These are phyloP conservation scores for Epichloe uncinata DNA, from an alignment of 2,329 filamentous ascomycete genomes.

Conservation along the genomic window DNA sequence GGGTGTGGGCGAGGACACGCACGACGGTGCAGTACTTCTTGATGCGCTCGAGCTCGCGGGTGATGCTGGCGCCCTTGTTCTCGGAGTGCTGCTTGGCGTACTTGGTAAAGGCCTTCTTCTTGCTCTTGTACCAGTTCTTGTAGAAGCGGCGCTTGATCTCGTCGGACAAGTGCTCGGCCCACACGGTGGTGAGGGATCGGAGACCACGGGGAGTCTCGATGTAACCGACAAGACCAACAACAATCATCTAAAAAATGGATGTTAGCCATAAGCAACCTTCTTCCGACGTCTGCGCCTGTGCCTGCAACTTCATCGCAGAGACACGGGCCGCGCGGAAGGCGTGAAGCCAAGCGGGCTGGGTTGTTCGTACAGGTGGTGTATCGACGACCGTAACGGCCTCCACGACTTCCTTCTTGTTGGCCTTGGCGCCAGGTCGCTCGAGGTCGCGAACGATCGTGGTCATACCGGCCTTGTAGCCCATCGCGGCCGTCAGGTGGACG, in stretches of 20 bases:
- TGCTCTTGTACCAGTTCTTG: slow-evolving; percentile 99
- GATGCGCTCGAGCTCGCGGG: slow-evolving; percentile 97
- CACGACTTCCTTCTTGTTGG: slow-evolving; percentile 97
- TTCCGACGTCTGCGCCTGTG: not conserved
- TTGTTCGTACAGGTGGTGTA: slow-evolving; percentile 89
- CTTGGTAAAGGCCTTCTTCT: slow-evolving; percentile 99
- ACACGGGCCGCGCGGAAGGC: not conserved
- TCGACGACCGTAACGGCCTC: slow-evolving; percentile 81
- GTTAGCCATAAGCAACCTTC: slow-evolving; percentile 52
- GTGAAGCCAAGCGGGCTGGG: slow-evolving; percentile 66
- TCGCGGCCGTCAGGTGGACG: slow-evolving; percentile 92
- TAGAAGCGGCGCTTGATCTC: slow-evolving; percentile 99
- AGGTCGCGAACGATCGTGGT: slow-evolving; percentile 98
- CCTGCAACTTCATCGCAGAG: not conserved
- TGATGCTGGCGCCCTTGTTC: slow-evolving; percentile 77
- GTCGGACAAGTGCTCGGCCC: slow-evolving; percentile 98
- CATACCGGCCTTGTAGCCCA: slow-evolving; percentile 99
- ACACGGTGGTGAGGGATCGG: slow-evolving; percentile 97
- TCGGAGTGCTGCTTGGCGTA: slow-evolving; percentile 99
- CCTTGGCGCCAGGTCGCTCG: slow-evolving; percentile 97
- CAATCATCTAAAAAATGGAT: slow-evolving; percentile 74
- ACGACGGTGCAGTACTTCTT: slow-evolving; percentile 99
- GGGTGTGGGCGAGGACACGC: slow-evolving; percentile 97
- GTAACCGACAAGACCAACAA: slow-evolving; percentile 99
- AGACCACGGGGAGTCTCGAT: slow-evolving; percentile 99